Conservation (phyloP, 2,329 filamentous ascomycete species). For the Nigrospora sphaerica region DNA sequence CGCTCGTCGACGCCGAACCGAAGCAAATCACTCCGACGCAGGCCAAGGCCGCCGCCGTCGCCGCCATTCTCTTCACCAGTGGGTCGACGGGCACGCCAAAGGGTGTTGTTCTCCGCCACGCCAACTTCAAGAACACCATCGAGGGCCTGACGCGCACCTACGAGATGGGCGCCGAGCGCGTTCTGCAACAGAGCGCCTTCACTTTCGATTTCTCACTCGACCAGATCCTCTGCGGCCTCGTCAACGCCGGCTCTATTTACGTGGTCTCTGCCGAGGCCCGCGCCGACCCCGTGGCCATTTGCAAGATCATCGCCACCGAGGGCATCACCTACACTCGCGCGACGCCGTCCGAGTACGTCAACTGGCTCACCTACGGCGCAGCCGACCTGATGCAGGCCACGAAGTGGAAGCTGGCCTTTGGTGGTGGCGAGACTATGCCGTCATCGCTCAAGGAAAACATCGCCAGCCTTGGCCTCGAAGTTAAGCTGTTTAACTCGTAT, state of each 20-base stretch:
- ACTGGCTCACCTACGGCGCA: conserved; percentile 9
- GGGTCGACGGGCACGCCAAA: conserved; percentile 7
- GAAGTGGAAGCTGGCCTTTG: background rate
- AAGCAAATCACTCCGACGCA: no score
- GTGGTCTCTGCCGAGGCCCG: background rate
- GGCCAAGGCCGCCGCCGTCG: background rate
- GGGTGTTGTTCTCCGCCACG: conserved; percentile 3
- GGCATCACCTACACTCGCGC: conserved; percentile 12
- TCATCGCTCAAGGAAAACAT: background rate
- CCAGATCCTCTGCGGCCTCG: background rate
- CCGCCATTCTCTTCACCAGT: conserved; percentile 2
- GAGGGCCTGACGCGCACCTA: background rate
- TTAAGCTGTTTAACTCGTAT: background rate
- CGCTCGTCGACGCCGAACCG: no score
- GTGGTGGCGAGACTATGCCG: background rate
- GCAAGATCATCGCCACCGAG: background rate
- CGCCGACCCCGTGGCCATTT: background rate
- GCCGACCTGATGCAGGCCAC: conserved; percentile 14
- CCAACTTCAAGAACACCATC: background rate
- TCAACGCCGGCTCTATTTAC: conserved; percentile 2
- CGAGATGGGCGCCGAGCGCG: conserved; percentile 41
- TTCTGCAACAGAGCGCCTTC: conserved; percentile 4
- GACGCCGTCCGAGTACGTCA: conserved; percentile 38
- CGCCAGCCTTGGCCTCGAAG: background rate
- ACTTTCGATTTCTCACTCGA: conserved; percentile 3